Conservation (phyloP, 2,329 filamentous ascomycete genomes). For the Colletotrichum australisinense region DNA sequence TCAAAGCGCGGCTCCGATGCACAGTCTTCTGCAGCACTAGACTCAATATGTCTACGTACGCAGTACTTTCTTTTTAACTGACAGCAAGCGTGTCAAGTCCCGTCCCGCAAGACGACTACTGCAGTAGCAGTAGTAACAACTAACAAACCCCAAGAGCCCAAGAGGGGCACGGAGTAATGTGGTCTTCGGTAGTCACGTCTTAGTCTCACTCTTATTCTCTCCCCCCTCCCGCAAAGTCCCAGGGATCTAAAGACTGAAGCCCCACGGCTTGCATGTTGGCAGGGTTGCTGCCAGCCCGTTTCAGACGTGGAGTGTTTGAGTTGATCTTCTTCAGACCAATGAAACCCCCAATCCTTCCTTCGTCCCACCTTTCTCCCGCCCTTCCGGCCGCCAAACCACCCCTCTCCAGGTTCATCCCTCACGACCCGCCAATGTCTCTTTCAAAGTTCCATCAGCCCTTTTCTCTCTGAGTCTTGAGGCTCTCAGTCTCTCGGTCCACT, state of each 20-base stretch:
- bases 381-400: neutral
- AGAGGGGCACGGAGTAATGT: neutral
- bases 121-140: neutral
- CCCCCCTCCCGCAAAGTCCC: no score
- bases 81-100: no score
- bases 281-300: constrained; percentile 26
- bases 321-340: constrained; percentile 28
- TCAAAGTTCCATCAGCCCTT: neutral
- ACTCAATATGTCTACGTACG: neutral
- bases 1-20: constrained; percentile 26
- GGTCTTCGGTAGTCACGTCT: neutral
- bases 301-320: constrained; percentile 34
- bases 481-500: neutral
- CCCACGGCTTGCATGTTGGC: neutral
- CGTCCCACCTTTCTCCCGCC: constrained; percentile 26
- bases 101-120: neutral
- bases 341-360: constrained; percentile 14
- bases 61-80: no score
- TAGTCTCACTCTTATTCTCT: neutral
- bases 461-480: neutral
- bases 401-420: constrained; percentile 1
- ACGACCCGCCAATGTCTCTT: neutral
- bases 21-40: neutral
- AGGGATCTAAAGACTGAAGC: neutral
- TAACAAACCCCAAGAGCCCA: neutral